Evolutionary conservation across 2,329 filamentous ascomycete genomes (phyloP).

Genomic region (Colletotrichum lini): DNA sequence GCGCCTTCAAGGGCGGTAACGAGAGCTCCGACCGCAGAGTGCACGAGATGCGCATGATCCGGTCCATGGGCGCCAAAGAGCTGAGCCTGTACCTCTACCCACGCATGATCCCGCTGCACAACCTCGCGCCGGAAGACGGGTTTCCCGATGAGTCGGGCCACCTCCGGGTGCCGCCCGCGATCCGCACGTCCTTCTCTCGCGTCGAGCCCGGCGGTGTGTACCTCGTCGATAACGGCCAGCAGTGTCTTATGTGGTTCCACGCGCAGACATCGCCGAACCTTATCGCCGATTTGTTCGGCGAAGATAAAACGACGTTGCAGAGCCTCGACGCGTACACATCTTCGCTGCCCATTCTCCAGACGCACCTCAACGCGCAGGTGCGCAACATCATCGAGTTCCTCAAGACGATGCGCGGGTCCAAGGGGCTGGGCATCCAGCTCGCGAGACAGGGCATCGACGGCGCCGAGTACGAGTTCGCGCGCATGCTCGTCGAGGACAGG

Average conservation of each 20-base stretch:
- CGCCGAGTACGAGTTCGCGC: slow-evolving; percentile 95
- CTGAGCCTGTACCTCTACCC: slow-evolving; percentile 95
- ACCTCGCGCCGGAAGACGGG: slow-evolving; percentile 87
- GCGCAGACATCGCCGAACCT: slow-evolving; percentile 93
- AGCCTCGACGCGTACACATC: slow-evolving; percentile 86
- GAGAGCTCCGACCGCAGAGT: slow-evolving; percentile 93
- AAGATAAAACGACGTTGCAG: slow-evolving; percentile 79
- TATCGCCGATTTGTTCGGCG: slow-evolving; percentile 90
- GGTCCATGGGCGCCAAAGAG: slow-evolving; percentile 88
- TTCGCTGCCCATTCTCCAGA: slow-evolving; percentile 86
- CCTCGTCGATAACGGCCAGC: slow-evolving; percentile 94
- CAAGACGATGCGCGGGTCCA: slow-evolving; percentile 83
- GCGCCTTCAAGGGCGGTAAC: slow-evolving; percentile 92
- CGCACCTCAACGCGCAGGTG: slow-evolving; percentile 93
- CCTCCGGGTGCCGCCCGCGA: slow-evolving; percentile 83
- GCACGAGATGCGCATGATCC: slow-evolving; percentile 91
- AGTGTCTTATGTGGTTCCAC: slow-evolving; percentile 93
- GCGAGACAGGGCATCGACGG: slow-evolving; percentile 94
- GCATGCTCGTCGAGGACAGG: slow-evolving; percentile 90
- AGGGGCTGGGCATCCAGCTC: slow-evolving; percentile 89
- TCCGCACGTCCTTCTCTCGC: slow-evolving; percentile 87
- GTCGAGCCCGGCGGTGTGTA: slow-evolving; percentile 96
- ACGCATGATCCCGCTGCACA: slow-evolving; percentile 92
- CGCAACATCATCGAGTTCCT: slow-evolving; percentile 94
- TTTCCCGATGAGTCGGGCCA: slow-evolving; percentile 95